phyloP scores from a whole-genome alignment of 2,329 filamentous ascomycete species.

The Colletotrichum eleusines region DNA sequence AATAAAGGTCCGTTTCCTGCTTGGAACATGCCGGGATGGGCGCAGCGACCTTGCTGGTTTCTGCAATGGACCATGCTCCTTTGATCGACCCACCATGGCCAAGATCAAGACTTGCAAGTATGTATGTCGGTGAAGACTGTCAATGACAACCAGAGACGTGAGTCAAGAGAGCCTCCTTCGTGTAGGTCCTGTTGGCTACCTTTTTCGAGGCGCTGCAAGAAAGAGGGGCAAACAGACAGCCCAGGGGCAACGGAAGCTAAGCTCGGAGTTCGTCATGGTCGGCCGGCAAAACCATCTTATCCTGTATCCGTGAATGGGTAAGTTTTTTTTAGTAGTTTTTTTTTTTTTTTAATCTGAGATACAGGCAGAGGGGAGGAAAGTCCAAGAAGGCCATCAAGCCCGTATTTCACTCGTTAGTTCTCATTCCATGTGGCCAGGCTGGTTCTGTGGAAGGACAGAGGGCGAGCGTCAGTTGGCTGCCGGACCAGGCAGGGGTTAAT shows the following conservation, averaged over 20 bases:
- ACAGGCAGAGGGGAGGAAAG: too few species aligned
- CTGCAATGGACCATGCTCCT: neutral
- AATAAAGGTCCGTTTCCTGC: slow-evolving; percentile 4
- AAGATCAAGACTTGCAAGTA: neutral
- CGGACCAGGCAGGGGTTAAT: neutral
- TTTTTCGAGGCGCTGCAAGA: neutral
- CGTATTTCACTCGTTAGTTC: slow-evolving; percentile 30
- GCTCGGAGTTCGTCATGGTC: neutral
- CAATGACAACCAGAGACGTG: slow-evolving; percentile 25
- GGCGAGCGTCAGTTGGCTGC: slow-evolving; percentile 8
- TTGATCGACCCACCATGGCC: slow-evolving; percentile 2
- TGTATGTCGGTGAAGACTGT: slow-evolving; percentile 15
- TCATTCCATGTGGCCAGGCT: slow-evolving; percentile 13
- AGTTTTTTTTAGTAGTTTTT: neutral
- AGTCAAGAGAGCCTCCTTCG: slow-evolving; percentile 34
- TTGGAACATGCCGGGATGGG: slow-evolving; percentile 11
- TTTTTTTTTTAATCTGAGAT: neutral
- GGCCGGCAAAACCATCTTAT: neutral
- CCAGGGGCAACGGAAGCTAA: slow-evolving; percentile 7
- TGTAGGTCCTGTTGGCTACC: slow-evolving; percentile 13
- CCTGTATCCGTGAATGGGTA: neutral
- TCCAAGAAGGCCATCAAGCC: neutral
- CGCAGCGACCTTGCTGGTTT: slow-evolving; percentile 13
- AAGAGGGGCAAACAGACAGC: neutral
- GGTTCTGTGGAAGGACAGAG: neutral